These are phyloP conservation scores for Tilletia setariae DNA, from an alignment of 1,284 basidiomycete species.

Conservation along the genomic window DNA sequence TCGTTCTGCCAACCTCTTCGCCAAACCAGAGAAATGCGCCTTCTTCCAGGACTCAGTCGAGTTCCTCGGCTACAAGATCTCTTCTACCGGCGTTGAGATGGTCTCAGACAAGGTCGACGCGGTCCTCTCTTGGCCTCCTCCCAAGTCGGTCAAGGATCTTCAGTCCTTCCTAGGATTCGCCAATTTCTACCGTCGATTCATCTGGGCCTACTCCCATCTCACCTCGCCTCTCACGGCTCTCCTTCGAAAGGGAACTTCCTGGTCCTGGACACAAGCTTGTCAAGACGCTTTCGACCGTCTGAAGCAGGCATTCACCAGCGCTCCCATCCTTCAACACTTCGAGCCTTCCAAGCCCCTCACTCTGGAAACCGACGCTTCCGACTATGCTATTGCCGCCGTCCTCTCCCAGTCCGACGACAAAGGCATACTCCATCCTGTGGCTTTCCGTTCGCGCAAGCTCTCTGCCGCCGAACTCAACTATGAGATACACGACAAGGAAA, in stretches of 20 bases:
- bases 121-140: constrained; percentile 56
- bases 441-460: constrained; percentile 28
- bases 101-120: constrained; percentile 57
- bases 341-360: too few relatives aligned
- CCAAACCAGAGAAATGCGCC: constrained; percentile 18
- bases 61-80: constrained; percentile 59
- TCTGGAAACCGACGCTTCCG: too few relatives aligned
- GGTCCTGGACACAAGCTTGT: constrained; percentile 35
- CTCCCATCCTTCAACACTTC: too few relatives aligned
- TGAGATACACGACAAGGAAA: constrained; percentile 24
- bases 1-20: too few relatives aligned
- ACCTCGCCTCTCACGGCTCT: too few relatives aligned
- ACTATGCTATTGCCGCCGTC: constrained; percentile 45
- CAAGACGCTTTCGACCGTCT: constrained; percentile 55
- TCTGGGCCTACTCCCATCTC: too few relatives aligned
- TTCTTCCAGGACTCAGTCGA: constrained; percentile 38
- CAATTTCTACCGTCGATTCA: constrained; percentile 58
- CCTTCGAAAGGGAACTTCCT: background rate
- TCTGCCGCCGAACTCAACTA: constrained; percentile 21
- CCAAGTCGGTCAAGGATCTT: constrained; percentile 36
- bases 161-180: constrained; percentile 55
- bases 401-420: constrained; percentile 29
- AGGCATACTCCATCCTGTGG: constrained; percentile 6
- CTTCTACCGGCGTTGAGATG: too few relatives aligned
- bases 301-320: too few relatives aligned